Base-by-base conservation (phyloP, 2,329 filamentous ascomycete species). In the Bipolaris victoriae region DNA sequence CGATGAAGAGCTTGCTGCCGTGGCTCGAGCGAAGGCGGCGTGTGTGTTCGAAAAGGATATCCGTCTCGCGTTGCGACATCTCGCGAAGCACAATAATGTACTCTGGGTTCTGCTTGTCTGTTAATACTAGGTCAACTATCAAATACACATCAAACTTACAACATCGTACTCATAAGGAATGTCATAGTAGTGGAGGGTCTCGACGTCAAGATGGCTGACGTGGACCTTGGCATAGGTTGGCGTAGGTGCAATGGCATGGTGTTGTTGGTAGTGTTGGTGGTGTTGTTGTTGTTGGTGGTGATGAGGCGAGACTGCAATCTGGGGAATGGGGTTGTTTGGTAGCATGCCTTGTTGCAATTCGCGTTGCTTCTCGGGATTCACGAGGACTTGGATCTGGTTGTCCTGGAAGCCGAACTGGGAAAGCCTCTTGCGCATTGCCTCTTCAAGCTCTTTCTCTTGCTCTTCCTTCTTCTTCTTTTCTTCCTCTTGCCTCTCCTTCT, bases 71-170 rank as follows among this genome's bases (percentile, higher is more conserved):
- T 46, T 77, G 75, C 61, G 78, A 77, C 76, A 83, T 80, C 58
- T 83, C 80, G 49, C 78, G 77, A 10, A 81, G 73, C 56, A 83
- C 79, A 65, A 83, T 80, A 68, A 82, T 78, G 71, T 78, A 83
- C 52, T 81, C 76, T 9, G 74, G 71, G 63, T 83, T 77, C 66
- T 69, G 46, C 26, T 13, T 36, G 39, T 18, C 11, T 49, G 58
- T 66, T 52, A 63, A 29, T 20, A 39, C n/a, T 29, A 24, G 16
- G 33, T 5, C 24, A 39, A 7, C 7, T 45, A 13, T 13, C 26
- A 15, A 4, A 20, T 5, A 13, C 29, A 1, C 11, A 15, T 24
- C 11, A 49, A 20, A 76, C 79, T 76, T 76, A 82, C 80, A 29
- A 66, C 64, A 61, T 83, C 81, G 60, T 76, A 76, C 58, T 82